Base-by-base conservation (phyloP, 352 stramenopile species). In the Ophiocytium majus region DNA sequence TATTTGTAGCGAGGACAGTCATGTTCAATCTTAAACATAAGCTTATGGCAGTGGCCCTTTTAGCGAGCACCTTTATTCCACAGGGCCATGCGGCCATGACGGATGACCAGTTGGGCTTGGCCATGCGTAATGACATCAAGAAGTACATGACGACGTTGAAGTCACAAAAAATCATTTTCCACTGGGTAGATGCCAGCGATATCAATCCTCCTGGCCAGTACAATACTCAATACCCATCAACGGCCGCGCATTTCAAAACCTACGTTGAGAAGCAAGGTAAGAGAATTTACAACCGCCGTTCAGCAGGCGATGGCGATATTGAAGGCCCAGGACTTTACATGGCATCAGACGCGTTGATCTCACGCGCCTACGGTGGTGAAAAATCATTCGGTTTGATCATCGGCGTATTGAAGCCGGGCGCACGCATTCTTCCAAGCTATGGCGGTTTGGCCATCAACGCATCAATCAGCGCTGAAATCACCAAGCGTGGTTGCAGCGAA, bases 371-470 rank as follows among this genome's bases (percentile, higher is more conserved):
- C 57, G 57, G 57, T 28, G 57, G 57, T 23, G 19, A 71, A 28
- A 71, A 71, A 71, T 71, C 57, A 71, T 71, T 23, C 57, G 57
- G 57, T 28, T 71, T 71, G 57, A 71, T 71, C 57, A 28, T 71
- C 28, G 57, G 57, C 28, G 57, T 71, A 23, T 28, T 71, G 23
- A 23, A 28, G 23, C 57, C 57, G 57, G 57, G 57, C 23, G 57
- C 57, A 23, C n/a, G n/a, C n/a, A n/a, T n/a, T n/a, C n/a, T n/a
- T n/a, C n/a, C n/a, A n/a, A n/a, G n/a, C n/a, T n/a, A n/a, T n/a
- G 19, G 57, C 28, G 19, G 28, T 23, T 28, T 71, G 19, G 57
- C 23, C 57, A 71, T 71, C 57, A 23, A 23, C 23, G 57, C 19
- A 23, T 28, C 57, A 23, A 71, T 71, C 28, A 23, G 28, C 23